Conservation (phyloP, 129 eudicot genomes). For the Arctium minus region DNA sequence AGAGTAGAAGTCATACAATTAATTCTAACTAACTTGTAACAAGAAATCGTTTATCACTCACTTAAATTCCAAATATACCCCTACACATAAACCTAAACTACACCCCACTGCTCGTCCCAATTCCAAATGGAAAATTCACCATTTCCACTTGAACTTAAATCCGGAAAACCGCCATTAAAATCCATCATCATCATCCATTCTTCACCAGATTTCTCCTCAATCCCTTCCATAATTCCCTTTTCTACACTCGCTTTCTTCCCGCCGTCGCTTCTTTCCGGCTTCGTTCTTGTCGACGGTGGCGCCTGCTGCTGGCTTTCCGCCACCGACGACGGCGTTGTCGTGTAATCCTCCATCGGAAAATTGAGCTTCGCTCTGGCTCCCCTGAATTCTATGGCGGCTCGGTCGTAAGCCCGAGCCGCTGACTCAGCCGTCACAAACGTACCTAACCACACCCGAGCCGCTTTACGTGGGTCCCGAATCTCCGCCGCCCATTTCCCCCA, state of each 20-base stretch:
- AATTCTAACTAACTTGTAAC: not conserved
- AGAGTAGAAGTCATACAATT: too few relatives aligned
- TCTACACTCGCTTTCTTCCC: not conserved
- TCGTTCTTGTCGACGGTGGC: not conserved
- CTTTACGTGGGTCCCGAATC: slow-evolving; percentile 67
- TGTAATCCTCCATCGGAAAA: slow-evolving; percentile 47
- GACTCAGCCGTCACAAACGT: slow-evolving; percentile 67
- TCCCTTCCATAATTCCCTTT: not conserved
- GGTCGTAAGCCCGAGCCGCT: slow-evolving; percentile 72
- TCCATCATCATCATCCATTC: slow-evolving; percentile 56
- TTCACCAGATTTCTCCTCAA: slow-evolving; percentile 36
- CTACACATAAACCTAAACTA: not conserved
- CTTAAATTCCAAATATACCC: not conserved
- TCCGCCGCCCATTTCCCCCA: slow-evolving; percentile 94
- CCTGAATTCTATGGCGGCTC: slow-evolving; percentile 65
- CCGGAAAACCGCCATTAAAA: slow-evolving; percentile 30
- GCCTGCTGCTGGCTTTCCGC: slow-evolving; percentile 5
- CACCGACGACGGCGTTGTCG: not conserved
- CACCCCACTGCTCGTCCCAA: not conserved
- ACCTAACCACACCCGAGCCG: slow-evolving; percentile 81
- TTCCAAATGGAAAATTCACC: not conserved
- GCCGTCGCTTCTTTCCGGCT: not conserved
- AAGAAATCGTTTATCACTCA: not conserved
- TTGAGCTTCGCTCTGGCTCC: slow-evolving; percentile 62
- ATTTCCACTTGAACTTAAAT: slow-evolving; percentile 29